Conservation (phyloP, 345 rosid genomes). For the Brassica cretica region DNA sequence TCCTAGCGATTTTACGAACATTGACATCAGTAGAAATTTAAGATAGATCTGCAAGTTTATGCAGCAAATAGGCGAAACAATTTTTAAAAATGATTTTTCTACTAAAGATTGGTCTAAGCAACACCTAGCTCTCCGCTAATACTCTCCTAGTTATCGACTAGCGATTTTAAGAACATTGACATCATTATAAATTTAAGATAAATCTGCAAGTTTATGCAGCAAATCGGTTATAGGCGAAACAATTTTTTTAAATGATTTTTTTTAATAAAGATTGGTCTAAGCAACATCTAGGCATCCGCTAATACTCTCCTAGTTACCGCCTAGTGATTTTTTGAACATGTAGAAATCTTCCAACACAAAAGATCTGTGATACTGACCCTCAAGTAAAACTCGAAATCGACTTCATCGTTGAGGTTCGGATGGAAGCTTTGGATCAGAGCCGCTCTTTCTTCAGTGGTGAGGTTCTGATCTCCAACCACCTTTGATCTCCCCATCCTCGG, state of each 20-base stretch:
- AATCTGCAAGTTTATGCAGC: constrained; percentile 46
- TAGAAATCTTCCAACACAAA: not conserved
- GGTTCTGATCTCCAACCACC: constrained; percentile 74
- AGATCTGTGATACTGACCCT: constrained; percentile 53
- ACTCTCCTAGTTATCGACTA: too few species aligned
- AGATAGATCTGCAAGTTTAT: too few species aligned
- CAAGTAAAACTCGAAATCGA: constrained; percentile 93
- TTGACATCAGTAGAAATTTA: too few species aligned
- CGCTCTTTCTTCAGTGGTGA: constrained; percentile 69
- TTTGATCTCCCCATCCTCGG: constrained; percentile 85
- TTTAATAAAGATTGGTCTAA: too few species aligned
- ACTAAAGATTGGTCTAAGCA: too few species aligned
- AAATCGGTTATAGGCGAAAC: not conserved
- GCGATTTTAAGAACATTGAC: not conserved
- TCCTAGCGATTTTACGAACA: too few species aligned
- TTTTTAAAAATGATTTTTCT: too few species aligned
- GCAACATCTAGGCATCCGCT: not conserved
- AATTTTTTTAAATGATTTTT: not conserved
- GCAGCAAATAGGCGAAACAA: too few species aligned
- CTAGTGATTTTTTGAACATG: not conserved
- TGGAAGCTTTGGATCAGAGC: constrained; percentile 64
- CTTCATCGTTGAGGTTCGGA: constrained; percentile 67
- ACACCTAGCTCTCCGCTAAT: too few species aligned
- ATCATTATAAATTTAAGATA: constrained; percentile 50
- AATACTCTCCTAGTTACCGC: not conserved